Percentiles rank a stretch among this genome's conserved stretches.
Conservation (phyloP, 305 asterid genomes). For the Coffea humblotiana region DNA sequence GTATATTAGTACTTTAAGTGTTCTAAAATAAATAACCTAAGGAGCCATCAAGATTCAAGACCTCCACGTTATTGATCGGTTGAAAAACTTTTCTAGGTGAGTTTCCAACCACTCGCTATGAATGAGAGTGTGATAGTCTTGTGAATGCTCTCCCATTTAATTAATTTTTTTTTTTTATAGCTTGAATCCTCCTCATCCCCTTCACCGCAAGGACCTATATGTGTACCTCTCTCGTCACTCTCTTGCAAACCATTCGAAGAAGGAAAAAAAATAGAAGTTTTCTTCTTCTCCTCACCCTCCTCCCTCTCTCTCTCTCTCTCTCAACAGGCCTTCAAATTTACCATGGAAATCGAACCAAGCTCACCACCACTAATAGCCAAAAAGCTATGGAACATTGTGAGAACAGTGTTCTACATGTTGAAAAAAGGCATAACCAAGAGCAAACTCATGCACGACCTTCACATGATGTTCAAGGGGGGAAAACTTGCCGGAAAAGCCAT, state of each 20-base stretch:
- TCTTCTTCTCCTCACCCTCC: background rate
- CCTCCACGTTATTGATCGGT: background rate
- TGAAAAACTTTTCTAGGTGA: background rate
- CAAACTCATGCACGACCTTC: constrained; percentile 33
- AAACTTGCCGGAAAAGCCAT: constrained; percentile 41
- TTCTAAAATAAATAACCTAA: too few relatives aligned
- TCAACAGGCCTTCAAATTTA: background rate
- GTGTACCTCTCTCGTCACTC: constrained; percentile 12
- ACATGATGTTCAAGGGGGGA: constrained; percentile 28
- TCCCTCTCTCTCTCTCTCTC: background rate
- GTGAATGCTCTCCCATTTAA: background rate
- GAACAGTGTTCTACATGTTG: constrained; percentile 35
- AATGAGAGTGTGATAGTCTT: constrained; percentile 16
- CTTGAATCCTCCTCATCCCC: background rate
- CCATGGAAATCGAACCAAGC: constrained; percentile 33
- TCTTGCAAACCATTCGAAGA: constrained; percentile 20
- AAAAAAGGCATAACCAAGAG: constrained; percentile 39
- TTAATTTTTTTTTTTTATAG: background rate
- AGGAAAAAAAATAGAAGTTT: background rate
- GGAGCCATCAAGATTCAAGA: background rate
- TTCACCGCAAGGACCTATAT: constrained; percentile 16
- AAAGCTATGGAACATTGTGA: constrained; percentile 35
- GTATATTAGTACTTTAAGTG: too few relatives aligned
- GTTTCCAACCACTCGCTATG: constrained; percentile 15
- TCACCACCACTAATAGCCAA: constrained; percentile 24